phyloP scores from a whole-genome alignment of 2,329 filamentous ascomycete genomes.

The Aureobasidium mangrovei region DNA sequence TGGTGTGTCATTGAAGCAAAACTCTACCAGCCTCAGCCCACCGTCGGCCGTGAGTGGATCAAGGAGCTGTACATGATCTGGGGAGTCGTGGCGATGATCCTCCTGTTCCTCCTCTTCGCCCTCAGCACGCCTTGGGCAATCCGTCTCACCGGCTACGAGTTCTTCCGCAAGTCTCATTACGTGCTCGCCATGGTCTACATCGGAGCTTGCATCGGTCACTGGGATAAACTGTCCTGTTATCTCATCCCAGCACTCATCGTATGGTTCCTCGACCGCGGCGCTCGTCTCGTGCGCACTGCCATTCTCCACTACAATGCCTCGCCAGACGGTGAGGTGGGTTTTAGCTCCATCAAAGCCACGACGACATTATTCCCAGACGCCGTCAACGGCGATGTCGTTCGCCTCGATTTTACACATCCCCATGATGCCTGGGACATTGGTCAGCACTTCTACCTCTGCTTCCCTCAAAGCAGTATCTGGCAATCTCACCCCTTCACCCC shows the following conservation, averaged over 20 bases:
- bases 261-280: slow-evolving; percentile 55
- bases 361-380: slow-evolving; percentile 45
- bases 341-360: slow-evolving; percentile 49
- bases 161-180: slow-evolving; percentile 68
- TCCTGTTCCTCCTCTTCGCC: slow-evolving; percentile 53
- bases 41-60: slow-evolving; percentile 48
- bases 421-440: slow-evolving; percentile 55
- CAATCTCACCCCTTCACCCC: slow-evolving; percentile 66
- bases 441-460: slow-evolving; percentile 64
- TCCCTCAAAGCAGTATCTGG: slow-evolving; percentile 58
- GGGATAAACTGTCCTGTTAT: slow-evolving; percentile 59
- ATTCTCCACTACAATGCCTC: slow-evolving; percentile 47
- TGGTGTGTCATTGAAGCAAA: slow-evolving; percentile 60
- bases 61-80: slow-evolving; percentile 61
- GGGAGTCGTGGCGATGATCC: slow-evolving; percentile 59
- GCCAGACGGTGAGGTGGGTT: slow-evolving; percentile 50
- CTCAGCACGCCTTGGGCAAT: slow-evolving; percentile 54
- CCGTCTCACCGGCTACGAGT: slow-evolving; percentile 62
- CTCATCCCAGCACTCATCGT: slow-evolving; percentile 57
- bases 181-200: slow-evolving; percentile 65
- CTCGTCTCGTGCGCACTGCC: slow-evolving; percentile 49
- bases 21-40: slow-evolving; percentile 65
- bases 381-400: slow-evolving; percentile 53
- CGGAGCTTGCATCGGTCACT: slow-evolving; percentile 68
- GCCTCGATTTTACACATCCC: slow-evolving; percentile 56